These are phyloP conservation scores for Xerocomus nothofagi DNA, from an alignment of 1,284 basidiomycete species.

Conservation along the genomic window DNA sequence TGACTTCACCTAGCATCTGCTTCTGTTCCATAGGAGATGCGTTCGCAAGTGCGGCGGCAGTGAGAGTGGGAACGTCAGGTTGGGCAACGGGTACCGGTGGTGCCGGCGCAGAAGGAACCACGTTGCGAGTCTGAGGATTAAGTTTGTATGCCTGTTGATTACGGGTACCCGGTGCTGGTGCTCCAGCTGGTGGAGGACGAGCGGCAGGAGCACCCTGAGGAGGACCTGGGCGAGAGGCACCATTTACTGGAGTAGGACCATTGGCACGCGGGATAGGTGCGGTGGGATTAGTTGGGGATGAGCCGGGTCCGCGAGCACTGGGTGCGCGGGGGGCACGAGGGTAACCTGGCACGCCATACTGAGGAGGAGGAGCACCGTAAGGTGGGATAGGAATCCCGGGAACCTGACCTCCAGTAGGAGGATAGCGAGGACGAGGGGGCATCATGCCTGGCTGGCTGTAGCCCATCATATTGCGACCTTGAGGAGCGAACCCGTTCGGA, in stretches of 20 bases:
- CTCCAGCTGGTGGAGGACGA: conserved; percentile 44
- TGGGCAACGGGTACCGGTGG: conserved; percentile 40
- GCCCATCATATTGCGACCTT: conserved; percentile 80
- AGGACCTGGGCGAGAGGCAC: conserved; percentile 48
- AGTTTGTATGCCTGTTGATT: conserved; percentile 41
- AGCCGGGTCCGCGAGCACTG: conserved; percentile 55
- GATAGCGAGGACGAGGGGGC: conserved; percentile 83
- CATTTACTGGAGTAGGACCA: conserved; percentile 52
- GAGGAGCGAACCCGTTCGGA: conserved; percentile 77
- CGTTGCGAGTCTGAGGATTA: conserved; percentile 43
- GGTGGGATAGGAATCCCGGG: conserved; percentile 75
- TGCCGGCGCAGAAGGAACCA: conserved; percentile 37
- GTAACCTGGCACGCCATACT: conserved; percentile 62
- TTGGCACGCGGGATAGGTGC: conserved; percentile 58
- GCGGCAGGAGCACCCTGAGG: conserved; percentile 46
- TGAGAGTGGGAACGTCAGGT: conserved; percentile 49
- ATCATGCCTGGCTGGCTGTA: conserved; percentile 84
- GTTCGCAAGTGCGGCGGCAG: conserved; percentile 62
- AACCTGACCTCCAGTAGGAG: conserved; percentile 67
- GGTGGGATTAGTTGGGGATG: conserved; percentile 61
- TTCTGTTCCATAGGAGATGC: conserved; percentile 90
- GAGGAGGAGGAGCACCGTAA: conserved; percentile 68
- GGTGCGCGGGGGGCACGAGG: conserved; percentile 54
- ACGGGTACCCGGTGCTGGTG: conserved; percentile 42
- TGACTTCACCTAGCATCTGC: conserved; percentile 93